A percentile compares a stretch with the other conserved stretches of the same genome.
phyloP scores from a whole-genome alignment of 2,329 filamentous ascomycete genomes.

The Aspergillus sclerotialis region DNA sequence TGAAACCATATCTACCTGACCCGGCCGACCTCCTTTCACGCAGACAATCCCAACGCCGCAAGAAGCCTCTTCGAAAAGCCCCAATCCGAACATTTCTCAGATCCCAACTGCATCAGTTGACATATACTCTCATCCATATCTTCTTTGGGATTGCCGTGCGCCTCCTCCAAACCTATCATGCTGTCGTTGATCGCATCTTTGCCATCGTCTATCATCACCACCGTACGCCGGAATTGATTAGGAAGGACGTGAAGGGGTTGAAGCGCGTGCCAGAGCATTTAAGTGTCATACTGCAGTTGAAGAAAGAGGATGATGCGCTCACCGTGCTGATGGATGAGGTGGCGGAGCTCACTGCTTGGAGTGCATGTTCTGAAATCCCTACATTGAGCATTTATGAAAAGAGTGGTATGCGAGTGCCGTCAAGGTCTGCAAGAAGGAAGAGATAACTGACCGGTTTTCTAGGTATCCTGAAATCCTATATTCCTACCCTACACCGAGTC shows the following conservation, averaged over 20 bases:
- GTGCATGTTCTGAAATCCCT: slow-evolving; percentile 78
- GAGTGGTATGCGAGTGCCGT: slow-evolving; percentile 55
- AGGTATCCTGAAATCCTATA: slow-evolving; percentile 85
- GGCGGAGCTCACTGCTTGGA: slow-evolving; percentile 89
- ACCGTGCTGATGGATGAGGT: slow-evolving; percentile 84
- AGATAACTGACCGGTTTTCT: slow-evolving; percentile 3
- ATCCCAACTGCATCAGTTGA: slow-evolving; percentile 36
- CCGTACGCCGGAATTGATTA: slow-evolving; percentile 85
- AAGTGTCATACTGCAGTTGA: slow-evolving; percentile 75
- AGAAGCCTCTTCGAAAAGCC: slow-evolving; percentile 23
- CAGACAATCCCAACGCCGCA: slow-evolving; percentile 16
- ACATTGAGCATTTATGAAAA: slow-evolving; percentile 86
- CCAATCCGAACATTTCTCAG: slow-evolving; percentile 40
- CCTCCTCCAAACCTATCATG: slow-evolving; percentile 70
- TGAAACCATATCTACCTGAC: slow-evolving; percentile 49
- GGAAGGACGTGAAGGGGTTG: slow-evolving; percentile 72
- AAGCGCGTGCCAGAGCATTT: slow-evolving; percentile 73
- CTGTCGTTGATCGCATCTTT: slow-evolving; percentile 67
- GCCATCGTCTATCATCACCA: slow-evolving; percentile 92
- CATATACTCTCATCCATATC: slow-evolving; percentile 52
- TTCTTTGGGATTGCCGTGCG: slow-evolving; percentile 86
- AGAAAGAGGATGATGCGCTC: slow-evolving; percentile 63
- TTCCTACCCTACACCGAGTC: slow-evolving; percentile 73
- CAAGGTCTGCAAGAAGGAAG: background rate
- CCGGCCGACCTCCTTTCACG: slow-evolving; percentile 25